These are phyloP conservation scores for Neurospora sp. DNA, from an alignment of 495 filamentous ascomycete genomes.

Conservation along the genomic window DNA sequence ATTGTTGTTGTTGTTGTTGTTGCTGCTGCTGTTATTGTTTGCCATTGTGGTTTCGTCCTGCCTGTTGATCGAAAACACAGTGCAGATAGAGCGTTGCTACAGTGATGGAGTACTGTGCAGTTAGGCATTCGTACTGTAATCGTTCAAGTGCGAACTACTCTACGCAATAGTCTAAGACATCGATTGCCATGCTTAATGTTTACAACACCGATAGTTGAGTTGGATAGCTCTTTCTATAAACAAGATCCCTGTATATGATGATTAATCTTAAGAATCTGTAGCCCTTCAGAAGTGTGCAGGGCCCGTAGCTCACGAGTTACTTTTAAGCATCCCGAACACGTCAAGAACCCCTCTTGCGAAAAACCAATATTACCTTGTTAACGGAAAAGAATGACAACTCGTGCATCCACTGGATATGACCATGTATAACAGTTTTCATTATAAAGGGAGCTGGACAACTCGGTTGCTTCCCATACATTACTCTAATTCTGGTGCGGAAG, in stretches of 20 bases:
- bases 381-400: background rate
- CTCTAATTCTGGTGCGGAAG: background rate
- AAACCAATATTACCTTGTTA: background rate
- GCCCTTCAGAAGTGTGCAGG: background rate
- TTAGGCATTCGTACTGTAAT: background rate
- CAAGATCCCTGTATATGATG: background rate
- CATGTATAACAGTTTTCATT: background rate
- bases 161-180: background rate
- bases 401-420: background rate
- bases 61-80: background rate
- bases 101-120: background rate
- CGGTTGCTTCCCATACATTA: background rate
- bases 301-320: background rate
- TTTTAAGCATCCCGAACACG: background rate
- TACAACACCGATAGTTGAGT: background rate
- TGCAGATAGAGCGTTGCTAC: background rate
- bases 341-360: background rate
- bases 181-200: background rate
- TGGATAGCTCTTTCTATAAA: background rate
- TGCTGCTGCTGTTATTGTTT: background rate
- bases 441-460: background rate
- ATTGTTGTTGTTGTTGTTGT: background rate
- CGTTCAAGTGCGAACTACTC: background rate
- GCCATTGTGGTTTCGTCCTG: background rate
- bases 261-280: background rate